These are phyloP conservation scores for Gleditsia sinensis DNA, from an alignment of 306 rosid species.

Conservation along the genomic window DNA sequence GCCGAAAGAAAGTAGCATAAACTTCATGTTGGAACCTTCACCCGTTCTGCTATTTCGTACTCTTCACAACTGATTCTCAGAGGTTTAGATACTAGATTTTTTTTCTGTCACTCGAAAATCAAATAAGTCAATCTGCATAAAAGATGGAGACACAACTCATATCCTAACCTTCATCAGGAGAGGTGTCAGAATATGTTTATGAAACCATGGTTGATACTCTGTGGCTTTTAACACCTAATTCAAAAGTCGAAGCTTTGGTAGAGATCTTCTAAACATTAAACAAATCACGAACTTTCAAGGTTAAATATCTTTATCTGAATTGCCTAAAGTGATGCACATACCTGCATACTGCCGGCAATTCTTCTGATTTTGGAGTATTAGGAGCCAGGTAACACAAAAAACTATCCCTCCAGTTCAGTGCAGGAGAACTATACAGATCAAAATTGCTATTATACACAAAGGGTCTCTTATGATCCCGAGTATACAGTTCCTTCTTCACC, in stretches of 20 bases:
- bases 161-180: no score
- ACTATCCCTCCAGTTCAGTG: slow-evolving; percentile 44
- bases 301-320: background rate
- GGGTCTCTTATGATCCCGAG: slow-evolving; percentile 20
- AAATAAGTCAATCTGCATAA: background rate
- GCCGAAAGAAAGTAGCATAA: background rate
- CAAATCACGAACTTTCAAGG: background rate
- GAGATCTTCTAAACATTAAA: background rate
- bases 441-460: slow-evolving; percentile 41
- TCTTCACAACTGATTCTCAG: background rate
- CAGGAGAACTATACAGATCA: slow-evolving; percentile 43
- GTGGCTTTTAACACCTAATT: no score
- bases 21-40: background rate
- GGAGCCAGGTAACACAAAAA: slow-evolving; percentile 31
- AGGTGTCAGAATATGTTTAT: no score
- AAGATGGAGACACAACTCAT: background rate
- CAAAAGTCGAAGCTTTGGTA: background rate
- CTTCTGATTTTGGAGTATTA: slow-evolving; percentile 30
- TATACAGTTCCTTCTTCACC: slow-evolving; percentile 6
- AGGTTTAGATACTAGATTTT: no score
- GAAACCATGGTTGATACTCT: background rate
- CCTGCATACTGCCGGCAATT: slow-evolving; percentile 41
- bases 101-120: no score
- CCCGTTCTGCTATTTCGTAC: background rate
- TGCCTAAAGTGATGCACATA: background rate